phyloP scores from a whole-genome alignment of 768 basidiomycete species.

The Russula compacta region DNA sequence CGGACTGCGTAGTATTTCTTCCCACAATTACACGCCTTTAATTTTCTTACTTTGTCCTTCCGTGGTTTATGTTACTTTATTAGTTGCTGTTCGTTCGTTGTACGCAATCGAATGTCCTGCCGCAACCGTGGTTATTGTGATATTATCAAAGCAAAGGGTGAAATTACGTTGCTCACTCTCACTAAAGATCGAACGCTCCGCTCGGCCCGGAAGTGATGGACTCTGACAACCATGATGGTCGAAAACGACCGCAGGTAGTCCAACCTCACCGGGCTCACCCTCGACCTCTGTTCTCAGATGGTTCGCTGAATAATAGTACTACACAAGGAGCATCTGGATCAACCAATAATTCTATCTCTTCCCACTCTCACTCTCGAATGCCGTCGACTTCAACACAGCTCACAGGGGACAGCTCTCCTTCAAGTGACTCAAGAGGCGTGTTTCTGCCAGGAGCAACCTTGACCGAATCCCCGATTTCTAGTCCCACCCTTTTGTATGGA shows the following conservation, averaged over 20 bases:
- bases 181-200: too few relatives aligned
- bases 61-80: neutral
- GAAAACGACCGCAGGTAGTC: neutral
- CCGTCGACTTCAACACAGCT: neutral
- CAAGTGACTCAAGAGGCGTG: neutral
- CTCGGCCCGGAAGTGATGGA: conserved; percentile 6
- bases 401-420: neutral
- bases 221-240: neutral
- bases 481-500: neutral
- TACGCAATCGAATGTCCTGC: neutral
- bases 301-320: neutral
- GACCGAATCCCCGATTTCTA: conserved; percentile 9
- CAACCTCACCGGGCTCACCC: neutral
- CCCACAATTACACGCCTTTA: neutral
- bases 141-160: neutral
- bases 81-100: neutral
- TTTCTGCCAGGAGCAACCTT: neutral
- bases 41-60: neutral
- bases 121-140: neutral
- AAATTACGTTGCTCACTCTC: too few relatives aligned
- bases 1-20: neutral
- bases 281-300: neutral
- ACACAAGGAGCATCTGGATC: neutral
- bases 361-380: neutral
- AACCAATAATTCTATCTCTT: neutral